Base-by-base conservation (phyloP, 108 stramenopile species). In the Asterionellopsis glacialis region DNA sequence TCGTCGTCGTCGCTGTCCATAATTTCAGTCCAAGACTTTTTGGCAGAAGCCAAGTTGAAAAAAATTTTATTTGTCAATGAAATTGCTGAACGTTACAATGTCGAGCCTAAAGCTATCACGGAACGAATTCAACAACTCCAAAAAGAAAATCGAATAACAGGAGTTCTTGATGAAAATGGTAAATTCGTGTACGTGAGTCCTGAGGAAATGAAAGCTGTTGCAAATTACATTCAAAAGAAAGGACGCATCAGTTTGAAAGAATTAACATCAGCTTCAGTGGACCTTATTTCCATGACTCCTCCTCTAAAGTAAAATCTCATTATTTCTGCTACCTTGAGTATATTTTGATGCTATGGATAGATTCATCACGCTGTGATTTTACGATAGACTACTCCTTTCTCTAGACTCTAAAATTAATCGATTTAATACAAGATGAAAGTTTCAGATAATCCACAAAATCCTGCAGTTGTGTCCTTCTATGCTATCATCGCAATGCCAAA, bases 11-110 rank as follows among this genome's bases (percentile, higher is more conserved):
- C n/a, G n/a, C n/a, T n/a, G n/a, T n/a, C n/a, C n/a, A n/a, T 33
- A 33, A 5, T 66, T 69, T 69, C 80, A 40, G 74, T 81, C 7
- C 52, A 56, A 18, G 64, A 69, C 18, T 81, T 76, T 51, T 64
- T 77, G 11, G 7, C 58, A 39, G 65, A 72, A 38, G 38, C 77
- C 24, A 18, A 65, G 61, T 3, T 16, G 10, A 21, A 71, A 42
- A 57, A 65, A 63, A 54, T 66, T 2, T 66, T 77, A 22, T 40
- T 43, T n/a, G 16, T 77, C 11, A 21, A 55, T 18, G 55, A 65
- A 25, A 51, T 81, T 45, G 73, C 76, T 40, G 65, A 66, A 51
- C 73, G 70, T 27, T 81, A 74, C 33, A 49, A 57, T 43, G 63
- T 70, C 3, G 28, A 48, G 0, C 41, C 56, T 16, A 13, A 44